Conservation (phyloP, 176 grass and related monocot species). For the Paspalum notatum region DNA sequence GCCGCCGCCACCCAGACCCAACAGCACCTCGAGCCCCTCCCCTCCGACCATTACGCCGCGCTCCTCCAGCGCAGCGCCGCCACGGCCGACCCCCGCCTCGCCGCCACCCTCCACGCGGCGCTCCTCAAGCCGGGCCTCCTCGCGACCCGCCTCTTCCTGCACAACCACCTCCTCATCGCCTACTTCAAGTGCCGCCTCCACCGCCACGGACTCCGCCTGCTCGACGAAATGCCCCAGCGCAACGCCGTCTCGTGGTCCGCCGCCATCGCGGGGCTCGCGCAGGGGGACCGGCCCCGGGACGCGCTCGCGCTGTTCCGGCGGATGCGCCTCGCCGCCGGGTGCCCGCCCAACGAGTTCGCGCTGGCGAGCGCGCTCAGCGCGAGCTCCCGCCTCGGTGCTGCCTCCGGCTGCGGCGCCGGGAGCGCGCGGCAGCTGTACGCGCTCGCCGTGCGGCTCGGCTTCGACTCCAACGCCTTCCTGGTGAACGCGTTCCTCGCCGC, state of each 20-base stretch:
- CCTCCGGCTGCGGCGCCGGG: background rate
- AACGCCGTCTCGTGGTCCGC: constrained; percentile 64
- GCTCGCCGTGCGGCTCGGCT: constrained; percentile 52
- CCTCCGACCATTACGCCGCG: constrained; percentile 7
- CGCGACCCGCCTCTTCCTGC: constrained; percentile 43
- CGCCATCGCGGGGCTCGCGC: constrained; percentile 57
- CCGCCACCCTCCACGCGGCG: constrained; percentile 46
- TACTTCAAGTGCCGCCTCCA: constrained; percentile 47
- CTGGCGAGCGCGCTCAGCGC: constrained; percentile 64
- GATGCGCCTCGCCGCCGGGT: constrained; percentile 46
- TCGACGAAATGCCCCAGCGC: constrained; percentile 64
- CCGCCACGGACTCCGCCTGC: constrained; percentile 49
- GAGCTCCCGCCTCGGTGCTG: constrained; percentile 40
- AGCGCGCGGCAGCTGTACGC: constrained; percentile 44
- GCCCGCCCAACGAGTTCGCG: constrained; percentile 62
- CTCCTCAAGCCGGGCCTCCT: constrained; percentile 54
- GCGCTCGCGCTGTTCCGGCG: constrained; percentile 50
- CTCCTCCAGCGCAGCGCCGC: constrained; percentile 53
- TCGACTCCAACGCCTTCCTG: constrained; percentile 60
- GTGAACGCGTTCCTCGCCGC: constrained; percentile 60
- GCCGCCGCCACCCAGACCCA: background rate
- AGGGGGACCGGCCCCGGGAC: constrained; percentile 26
- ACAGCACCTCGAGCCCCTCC: background rate
- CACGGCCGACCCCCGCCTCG: constrained; percentile 34
- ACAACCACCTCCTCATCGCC: constrained; percentile 71